phyloP scores from a whole-genome alignment of 169 alveolate species.

The Plasmodium vivax region DNA sequence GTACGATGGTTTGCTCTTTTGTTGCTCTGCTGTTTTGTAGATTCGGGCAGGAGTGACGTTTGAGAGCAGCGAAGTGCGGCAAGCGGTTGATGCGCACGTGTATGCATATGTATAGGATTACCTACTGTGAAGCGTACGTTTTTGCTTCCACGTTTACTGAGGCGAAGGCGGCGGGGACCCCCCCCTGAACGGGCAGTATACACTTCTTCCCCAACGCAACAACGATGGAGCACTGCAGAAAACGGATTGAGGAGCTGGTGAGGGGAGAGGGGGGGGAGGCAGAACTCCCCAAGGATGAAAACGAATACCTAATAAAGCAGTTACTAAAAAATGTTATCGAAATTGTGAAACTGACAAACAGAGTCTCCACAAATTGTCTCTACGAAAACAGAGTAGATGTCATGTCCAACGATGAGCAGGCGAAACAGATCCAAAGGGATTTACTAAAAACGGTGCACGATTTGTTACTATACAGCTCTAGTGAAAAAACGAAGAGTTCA shows the following conservation, averaged over 20 bases:
- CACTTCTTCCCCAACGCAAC: neutral
- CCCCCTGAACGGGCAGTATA: neutral
- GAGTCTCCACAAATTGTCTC: slow-evolving; percentile 8
- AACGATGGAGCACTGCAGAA: slow-evolving; percentile 44
- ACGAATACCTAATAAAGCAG: neutral
- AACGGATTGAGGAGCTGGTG: slow-evolving; percentile 43
- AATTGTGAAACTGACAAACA: slow-evolving; percentile 42
- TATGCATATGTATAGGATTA: neutral
- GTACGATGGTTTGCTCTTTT: neutral
- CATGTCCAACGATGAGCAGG: slow-evolving; percentile 21
- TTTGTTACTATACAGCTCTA: slow-evolving; percentile 33
- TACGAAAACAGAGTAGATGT: slow-evolving; percentile 63
- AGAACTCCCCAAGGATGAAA: slow-evolving; percentile 15
- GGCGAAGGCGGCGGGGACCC: neutral
- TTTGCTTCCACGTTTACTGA: neutral
- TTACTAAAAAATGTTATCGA: slow-evolving; percentile 68
- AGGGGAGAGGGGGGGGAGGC: slow-evolving; percentile 13
- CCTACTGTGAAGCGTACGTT: neutral
- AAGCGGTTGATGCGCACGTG: neutral
- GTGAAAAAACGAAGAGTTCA: neutral
- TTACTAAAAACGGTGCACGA: slow-evolving; percentile 36
- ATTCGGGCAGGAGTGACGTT: neutral
- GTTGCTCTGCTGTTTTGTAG: neutral
- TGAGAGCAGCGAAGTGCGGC: neutral
- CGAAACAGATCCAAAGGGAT: slow-evolving; percentile 32